These are phyloP conservation scores for Solanum piurae DNA, from an alignment of 257 asterid species.

Conservation along the genomic window DNA sequence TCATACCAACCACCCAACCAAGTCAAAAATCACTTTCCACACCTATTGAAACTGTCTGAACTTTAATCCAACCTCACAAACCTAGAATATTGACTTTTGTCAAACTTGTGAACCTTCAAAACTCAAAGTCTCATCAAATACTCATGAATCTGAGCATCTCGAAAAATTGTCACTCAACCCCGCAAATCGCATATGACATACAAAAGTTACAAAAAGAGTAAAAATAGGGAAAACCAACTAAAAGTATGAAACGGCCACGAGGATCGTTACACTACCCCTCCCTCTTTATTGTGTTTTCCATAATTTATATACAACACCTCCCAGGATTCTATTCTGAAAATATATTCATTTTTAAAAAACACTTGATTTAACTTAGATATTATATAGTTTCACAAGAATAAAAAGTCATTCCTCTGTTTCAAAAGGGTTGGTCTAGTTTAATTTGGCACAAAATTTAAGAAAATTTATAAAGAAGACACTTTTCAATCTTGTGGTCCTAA, in stretches of 20 bases:
- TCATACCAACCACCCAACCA: neutral
- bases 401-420: too few relatives aligned
- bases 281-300: neutral
- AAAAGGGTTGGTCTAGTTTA: too few relatives aligned
- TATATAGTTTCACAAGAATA: neutral
- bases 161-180: neutral
- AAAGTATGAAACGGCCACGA: too few relatives aligned
- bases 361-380: neutral
- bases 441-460: too few relatives aligned
- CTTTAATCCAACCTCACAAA: neutral
- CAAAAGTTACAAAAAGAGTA: neutral
- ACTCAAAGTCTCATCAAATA: too few relatives aligned
- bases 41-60: too few relatives aligned
- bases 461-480: too few relatives aligned
- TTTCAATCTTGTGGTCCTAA: too few relatives aligned
- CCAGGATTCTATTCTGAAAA: neutral
- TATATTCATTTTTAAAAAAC: too few relatives aligned
- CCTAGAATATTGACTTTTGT: neutral
- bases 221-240: too few relatives aligned
- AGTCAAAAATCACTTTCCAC: neutral
- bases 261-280: neutral
- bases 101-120: neutral
- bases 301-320: neutral
- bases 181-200: neutral
- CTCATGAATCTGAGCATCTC: neutral